Percentiles rank a stretch among this genome's conserved stretches.
phyloP scores from a whole-genome alignment of 2,329 filamentous ascomycete species.

The Nannizzia gypsea region DNA sequence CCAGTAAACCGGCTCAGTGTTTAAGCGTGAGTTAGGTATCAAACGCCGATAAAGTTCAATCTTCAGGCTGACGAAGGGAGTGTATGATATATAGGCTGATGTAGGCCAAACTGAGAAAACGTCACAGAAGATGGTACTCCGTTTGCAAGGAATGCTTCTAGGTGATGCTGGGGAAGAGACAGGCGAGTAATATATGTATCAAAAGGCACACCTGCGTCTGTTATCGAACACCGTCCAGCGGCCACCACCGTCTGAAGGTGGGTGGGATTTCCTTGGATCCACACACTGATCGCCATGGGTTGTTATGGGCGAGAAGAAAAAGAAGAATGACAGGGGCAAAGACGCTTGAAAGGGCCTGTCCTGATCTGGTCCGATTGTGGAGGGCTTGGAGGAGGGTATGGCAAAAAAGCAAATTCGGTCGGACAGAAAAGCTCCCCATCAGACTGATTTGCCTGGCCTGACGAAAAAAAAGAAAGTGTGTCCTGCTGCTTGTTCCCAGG shows the following conservation, averaged over 20 bases:
- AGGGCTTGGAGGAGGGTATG: constrained; percentile 4
- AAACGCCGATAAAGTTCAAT: not conserved
- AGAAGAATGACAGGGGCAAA: constrained; percentile 5
- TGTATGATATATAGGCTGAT: not conserved
- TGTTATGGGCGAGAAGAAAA: not conserved
- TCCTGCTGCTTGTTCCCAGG: constrained; percentile 1
- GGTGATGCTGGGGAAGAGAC: not conserved
- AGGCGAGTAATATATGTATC: constrained; percentile 3
- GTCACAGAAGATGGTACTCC: not conserved
- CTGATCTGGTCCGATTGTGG: not conserved
- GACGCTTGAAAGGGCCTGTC: constrained; percentile 3
- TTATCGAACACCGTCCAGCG: not conserved
- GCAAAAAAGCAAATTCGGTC: constrained; percentile 2
- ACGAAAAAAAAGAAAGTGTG: not conserved
- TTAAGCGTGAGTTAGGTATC: not conserved
- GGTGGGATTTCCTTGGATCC: not conserved
- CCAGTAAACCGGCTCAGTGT: not conserved
- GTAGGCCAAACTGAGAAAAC: not conserved
- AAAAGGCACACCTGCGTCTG: not conserved
- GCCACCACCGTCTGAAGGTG: not conserved
- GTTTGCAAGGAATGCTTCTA: not conserved
- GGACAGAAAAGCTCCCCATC: constrained; percentile 5
- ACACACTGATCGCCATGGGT: not conserved
- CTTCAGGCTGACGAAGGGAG: not conserved
- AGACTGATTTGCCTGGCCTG: constrained; percentile 4